These are phyloP conservation scores for Aegilops umbellulata DNA, from an alignment of 176 grass and related monocot genomes.

Conservation along the genomic window DNA sequence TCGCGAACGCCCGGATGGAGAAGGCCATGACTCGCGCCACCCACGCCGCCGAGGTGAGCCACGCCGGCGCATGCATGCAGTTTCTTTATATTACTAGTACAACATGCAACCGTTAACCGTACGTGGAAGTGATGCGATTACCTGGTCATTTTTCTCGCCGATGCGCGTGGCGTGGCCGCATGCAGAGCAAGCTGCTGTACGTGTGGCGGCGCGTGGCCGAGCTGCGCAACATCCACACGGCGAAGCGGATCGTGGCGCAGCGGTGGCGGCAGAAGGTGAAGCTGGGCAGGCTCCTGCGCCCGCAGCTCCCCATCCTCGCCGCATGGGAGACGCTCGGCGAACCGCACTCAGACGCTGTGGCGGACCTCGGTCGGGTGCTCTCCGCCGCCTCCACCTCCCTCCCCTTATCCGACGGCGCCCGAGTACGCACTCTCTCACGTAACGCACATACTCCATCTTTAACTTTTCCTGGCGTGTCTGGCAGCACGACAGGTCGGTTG, in stretches of 20 bases:
- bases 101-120: background rate
- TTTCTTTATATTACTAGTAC: background rate
- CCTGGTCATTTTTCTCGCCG: background rate
- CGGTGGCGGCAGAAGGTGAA: constrained; percentile 79
- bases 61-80: background rate
- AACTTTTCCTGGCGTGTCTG: background rate
- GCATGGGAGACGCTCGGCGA: constrained; percentile 56
- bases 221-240: constrained; percentile 74
- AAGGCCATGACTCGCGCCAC: constrained; percentile 37
- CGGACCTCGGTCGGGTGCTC: constrained; percentile 45
- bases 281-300: constrained; percentile 41
- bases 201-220: constrained; percentile 66
- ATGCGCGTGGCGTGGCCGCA: background rate
- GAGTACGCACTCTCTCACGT: constrained; percentile 13
- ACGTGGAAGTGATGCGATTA: background rate
- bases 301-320: constrained; percentile 51
- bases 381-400: constrained; percentile 45
- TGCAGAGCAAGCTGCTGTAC: constrained; percentile 80
- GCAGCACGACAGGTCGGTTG: background rate
- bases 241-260: constrained; percentile 77
- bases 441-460: background rate
- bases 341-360: constrained; percentile 53
- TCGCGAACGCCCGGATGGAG: constrained; percentile 64
- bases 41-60: constrained; percentile 58
- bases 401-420: constrained; percentile 62